A percentile compares a stretch with the other conserved stretches of the same genome.
phyloP scores from a whole-genome alignment of 768 basidiomycete genomes.

The Tulasnella sp. region DNA sequence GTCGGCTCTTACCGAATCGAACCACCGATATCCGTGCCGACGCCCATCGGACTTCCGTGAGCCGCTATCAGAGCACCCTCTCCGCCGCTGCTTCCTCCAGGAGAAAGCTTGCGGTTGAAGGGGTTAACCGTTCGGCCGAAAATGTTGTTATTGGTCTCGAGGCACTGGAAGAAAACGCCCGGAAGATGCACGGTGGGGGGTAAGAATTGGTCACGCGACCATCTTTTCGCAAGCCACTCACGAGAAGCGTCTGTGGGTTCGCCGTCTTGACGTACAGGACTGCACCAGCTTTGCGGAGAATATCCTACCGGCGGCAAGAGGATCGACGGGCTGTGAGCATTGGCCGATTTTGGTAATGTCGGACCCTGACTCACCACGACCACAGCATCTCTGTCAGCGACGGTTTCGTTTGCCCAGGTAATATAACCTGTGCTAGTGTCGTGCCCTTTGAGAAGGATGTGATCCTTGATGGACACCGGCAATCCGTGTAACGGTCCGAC shows the following conservation, averaged over 20 bases:
- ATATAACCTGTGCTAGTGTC: conserved; percentile 30
- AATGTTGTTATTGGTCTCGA: conserved; percentile 44
- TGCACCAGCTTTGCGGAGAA: conserved; percentile 36
- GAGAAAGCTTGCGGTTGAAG: conserved; percentile 34
- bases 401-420: conserved; percentile 30
- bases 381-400: conserved; percentile 24
- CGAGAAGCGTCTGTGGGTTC: conserved; percentile 39
- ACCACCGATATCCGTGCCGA: conserved; percentile 42
- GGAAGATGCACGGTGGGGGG: conserved; percentile 10
- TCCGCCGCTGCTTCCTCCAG: conserved; percentile 40
- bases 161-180: conserved; percentile 27
- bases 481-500: conserved; percentile 18
- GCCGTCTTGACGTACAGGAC: conserved; percentile 38
- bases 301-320: conserved; percentile 17
- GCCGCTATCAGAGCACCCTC: conserved; percentile 37
- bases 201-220: conserved; percentile 15
- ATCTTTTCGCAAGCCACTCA: conserved; percentile 21
- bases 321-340: neutral
- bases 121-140: conserved; percentile 36
- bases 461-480: conserved; percentile 27
- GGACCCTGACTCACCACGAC: conserved; percentile 12
- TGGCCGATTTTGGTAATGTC: neutral
- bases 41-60: conserved; percentile 29
- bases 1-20: conserved; percentile 19
- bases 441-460: conserved; percentile 35